Evolutionary conservation across 176 grass and related monocot species (phyloP), one percentile per base, ranked within the genome.

Genomic region (Hyparrhenia diplandra): DNA sequence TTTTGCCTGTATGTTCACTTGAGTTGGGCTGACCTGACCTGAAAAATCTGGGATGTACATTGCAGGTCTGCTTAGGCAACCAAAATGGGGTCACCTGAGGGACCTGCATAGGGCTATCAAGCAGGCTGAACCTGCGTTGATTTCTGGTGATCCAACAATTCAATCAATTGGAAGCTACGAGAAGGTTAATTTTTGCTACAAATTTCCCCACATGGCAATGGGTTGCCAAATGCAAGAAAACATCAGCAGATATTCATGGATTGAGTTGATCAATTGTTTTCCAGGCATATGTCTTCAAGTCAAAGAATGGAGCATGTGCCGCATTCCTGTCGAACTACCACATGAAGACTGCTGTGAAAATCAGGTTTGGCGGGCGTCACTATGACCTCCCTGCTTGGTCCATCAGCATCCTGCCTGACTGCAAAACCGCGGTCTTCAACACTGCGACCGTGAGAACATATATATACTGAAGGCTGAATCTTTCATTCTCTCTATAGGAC

Each of bases 41-140:
- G 72, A 81, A 24, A 61, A 75, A 11, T n/a, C 27, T 85, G 40
- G 18, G 13, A 27, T 75, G 24, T 28, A 52, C 32, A 20, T 80
- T 55, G 45, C 84, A 98, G 95, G 95, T 84, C 51, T 98, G 16
- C 60, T 88, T 68, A 93, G 92, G 76, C 88, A 95, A 65, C 95
- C 95, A 1, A 98, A 98, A 91, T 98, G 92, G 92, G 92, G 95
- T 43, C 95, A 98, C 84, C 78, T 98, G 84, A 92, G 86, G 81
- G 92, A 98, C 69, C 84, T 98, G 82, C 95, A 98, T 76, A 91
- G 83, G 69, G 95, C 92, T 54, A 98, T 98, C 88, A 98, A 95
- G 84, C 73, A 89, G 60, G 87, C 84, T 6, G 95, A 98, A 71
- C 82, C 86, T 20, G 84, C 66, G 0, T 77, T 95, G 13, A 67